phyloP scores from a whole-genome alignment of 2,329 filamentous ascomycete species.

The Aspergillus unguis region DNA sequence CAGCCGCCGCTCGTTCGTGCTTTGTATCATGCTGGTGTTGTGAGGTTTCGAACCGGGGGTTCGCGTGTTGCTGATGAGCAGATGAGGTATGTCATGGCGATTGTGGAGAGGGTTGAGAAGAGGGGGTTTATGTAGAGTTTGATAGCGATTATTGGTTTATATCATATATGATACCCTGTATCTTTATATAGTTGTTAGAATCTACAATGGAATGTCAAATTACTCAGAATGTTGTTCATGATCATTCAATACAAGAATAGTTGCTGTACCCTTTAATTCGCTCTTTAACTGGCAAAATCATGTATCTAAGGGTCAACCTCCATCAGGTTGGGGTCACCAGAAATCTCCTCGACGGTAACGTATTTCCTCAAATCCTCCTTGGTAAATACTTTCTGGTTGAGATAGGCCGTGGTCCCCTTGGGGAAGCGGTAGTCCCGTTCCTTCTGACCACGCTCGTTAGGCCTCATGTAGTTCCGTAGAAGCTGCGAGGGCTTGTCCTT shows the following conservation, averaged over 20 bases:
- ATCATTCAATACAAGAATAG: not conserved
- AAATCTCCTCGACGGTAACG: constrained; percentile 83
- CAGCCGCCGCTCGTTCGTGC: constrained; percentile 45
- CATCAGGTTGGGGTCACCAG: constrained; percentile 65
- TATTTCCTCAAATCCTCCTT: constrained; percentile 94
- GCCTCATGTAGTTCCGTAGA: constrained; percentile 87
- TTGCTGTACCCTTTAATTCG: not conserved
- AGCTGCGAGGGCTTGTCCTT: constrained; percentile 85
- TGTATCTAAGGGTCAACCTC: constrained; percentile 53
- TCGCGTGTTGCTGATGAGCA: constrained; percentile 16
- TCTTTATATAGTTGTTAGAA: not conserved
- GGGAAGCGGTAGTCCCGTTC: constrained; percentile 88
- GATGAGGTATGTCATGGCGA: constrained; percentile 32
- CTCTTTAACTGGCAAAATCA: constrained; percentile 3
- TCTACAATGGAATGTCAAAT: not conserved
- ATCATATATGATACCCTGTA: constrained; percentile 2
- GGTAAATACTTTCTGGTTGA: constrained; percentile 94
- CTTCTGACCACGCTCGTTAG: constrained; percentile 88
- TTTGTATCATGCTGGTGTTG: constrained; percentile 50
- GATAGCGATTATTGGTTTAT: constrained; percentile 11
- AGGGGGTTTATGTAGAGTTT: constrained; percentile 36
- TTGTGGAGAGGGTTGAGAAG: constrained; percentile 45
- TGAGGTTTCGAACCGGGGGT: constrained; percentile 34
- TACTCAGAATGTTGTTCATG: not conserved
- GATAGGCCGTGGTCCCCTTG: constrained; percentile 87